Evolutionary conservation across 768 basidiomycete genomes (phyloP).

Genomic region (Tephrocybe sp.): DNA sequence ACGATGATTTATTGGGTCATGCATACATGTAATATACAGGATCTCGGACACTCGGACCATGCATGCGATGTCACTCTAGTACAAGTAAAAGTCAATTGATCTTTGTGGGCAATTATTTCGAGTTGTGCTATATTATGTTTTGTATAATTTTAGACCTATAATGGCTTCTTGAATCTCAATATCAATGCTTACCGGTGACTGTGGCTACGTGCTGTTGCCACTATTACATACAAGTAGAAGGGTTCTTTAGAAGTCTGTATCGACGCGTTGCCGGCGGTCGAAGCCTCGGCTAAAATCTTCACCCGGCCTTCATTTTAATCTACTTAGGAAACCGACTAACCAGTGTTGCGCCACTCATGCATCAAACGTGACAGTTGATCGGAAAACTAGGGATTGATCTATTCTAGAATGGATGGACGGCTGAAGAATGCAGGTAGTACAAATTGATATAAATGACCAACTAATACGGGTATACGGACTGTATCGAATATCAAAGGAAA

Average conservation of each 20-base stretch:
- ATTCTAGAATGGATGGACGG: constrained; percentile 13
- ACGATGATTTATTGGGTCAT: not conserved
- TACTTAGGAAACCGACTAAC: constrained; percentile 7
- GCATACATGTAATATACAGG: too few species aligned
- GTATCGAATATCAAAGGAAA: constrained; percentile 10
- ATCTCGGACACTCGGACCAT: too few species aligned
- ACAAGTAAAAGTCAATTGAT: too few species aligned
- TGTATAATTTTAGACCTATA: too few species aligned
- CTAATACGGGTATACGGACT: constrained; percentile 19
- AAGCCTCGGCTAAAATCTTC: constrained; percentile 3
- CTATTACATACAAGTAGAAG: constrained; percentile 1
- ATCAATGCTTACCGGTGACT: too few species aligned
- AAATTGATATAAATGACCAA: constrained; percentile 22
- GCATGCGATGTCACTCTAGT: too few species aligned
- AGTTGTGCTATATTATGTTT: too few species aligned
- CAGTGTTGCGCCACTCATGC: constrained; percentile 10
- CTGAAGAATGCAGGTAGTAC: constrained; percentile 18
- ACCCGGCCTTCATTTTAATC: constrained; percentile 5
- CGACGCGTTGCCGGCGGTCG: constrained; percentile 9
- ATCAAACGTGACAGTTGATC: constrained; percentile 1
- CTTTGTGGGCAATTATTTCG: too few species aligned
- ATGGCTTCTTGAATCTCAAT: too few species aligned
- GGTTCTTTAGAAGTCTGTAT: not conserved
- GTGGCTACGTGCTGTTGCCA: too few species aligned
- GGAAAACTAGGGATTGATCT: constrained; percentile 2